phyloP scores from a whole-genome alignment of 208 protist genomes.

The Trypanosoma platydactyli region DNA sequence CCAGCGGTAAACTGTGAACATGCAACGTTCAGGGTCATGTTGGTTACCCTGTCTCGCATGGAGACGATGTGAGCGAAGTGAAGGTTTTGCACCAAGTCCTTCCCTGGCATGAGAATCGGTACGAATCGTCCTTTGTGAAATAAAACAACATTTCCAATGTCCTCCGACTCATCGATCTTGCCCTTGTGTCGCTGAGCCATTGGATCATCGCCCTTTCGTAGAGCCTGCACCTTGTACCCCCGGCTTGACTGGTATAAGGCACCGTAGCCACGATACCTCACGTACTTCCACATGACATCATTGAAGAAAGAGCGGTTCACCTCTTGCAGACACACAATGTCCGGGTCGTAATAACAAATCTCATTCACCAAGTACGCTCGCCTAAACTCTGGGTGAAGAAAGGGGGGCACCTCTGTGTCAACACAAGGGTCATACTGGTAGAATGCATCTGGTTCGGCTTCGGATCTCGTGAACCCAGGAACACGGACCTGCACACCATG shows the following conservation, averaged over 20 bases:
- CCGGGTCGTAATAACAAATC: constrained; percentile 73
- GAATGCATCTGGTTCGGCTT: constrained; percentile 31
- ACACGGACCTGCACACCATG: constrained; percentile 50
- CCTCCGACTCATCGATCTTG: constrained; percentile 58
- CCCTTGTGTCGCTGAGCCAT: constrained; percentile 31
- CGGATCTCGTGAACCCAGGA: constrained; percentile 51
- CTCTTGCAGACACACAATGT: constrained; percentile 81
- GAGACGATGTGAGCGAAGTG: constrained; percentile 77
- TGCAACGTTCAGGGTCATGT: constrained; percentile 71
- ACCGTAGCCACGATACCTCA: constrained; percentile 79
- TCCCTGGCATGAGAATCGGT: constrained; percentile 74
- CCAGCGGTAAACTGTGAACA: constrained; percentile 81
- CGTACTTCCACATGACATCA: constrained; percentile 58
- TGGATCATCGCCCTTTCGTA: constrained; percentile 54
- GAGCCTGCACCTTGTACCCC: constrained; percentile 51
- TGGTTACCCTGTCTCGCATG: constrained; percentile 82
- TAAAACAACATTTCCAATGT: constrained; percentile 85
- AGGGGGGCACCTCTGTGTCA: constrained; percentile 56
- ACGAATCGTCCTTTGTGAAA: constrained; percentile 89
- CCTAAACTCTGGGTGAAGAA: constrained; percentile 54
- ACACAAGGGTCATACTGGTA: constrained; percentile 44
- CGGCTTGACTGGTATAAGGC: constrained; percentile 80
- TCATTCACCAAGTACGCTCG: constrained; percentile 60
- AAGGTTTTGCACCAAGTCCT: constrained; percentile 52
- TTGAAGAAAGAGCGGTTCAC: constrained; percentile 78